Conservation (phyloP, 1,139 yeast genomes). For the Debaryomyces udenii region DNA sequence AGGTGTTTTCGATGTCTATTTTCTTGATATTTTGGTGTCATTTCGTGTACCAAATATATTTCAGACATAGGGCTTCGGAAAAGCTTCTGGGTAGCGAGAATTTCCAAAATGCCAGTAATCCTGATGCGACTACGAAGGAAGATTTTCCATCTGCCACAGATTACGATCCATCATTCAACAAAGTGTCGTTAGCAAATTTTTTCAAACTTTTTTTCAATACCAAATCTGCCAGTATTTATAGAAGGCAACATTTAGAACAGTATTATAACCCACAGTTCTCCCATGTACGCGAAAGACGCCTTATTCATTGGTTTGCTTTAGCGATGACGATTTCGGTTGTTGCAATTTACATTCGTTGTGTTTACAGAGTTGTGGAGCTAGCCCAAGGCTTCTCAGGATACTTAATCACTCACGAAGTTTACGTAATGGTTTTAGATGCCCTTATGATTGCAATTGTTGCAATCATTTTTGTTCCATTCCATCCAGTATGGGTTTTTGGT, state of each 20-base stretch:
- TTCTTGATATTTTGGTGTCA: slow-evolving; percentile 60
- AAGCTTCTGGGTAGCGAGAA: too few relatives aligned
- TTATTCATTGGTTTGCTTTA: slow-evolving; percentile 52
- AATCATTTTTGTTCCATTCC: slow-evolving; percentile 53
- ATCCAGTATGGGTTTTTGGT: slow-evolving; percentile 67
- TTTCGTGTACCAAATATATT: slow-evolving; percentile 49
- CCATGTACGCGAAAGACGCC: slow-evolving; percentile 40
- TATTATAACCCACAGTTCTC: slow-evolving; percentile 44
- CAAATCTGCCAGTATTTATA: slow-evolving; percentile 27
- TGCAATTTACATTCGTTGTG: slow-evolving; percentile 69
- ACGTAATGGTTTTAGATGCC: slow-evolving; percentile 77
- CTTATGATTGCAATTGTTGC: slow-evolving; percentile 60
- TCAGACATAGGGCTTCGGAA: slow-evolving; percentile 24
- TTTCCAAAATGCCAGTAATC: too few relatives aligned
- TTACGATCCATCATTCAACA: slow-evolving; percentile 25
- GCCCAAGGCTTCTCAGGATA: slow-evolving; percentile 77
- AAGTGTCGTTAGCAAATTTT: slow-evolving; percentile 29
- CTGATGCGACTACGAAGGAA: not conserved
- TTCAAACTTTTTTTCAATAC: slow-evolving; percentile 34
- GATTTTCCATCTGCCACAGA: slow-evolving; percentile 11
- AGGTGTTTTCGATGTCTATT: slow-evolving; percentile 70
- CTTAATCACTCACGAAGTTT: slow-evolving; percentile 70
- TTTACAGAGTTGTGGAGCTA: slow-evolving; percentile 80
- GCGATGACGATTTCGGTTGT: slow-evolving; percentile 57
- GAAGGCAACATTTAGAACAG: slow-evolving; percentile 28